These are phyloP conservation scores for Zopfia rhizophila DNA, from an alignment of 2,329 filamentous ascomycete species.

Conservation along the genomic window DNA sequence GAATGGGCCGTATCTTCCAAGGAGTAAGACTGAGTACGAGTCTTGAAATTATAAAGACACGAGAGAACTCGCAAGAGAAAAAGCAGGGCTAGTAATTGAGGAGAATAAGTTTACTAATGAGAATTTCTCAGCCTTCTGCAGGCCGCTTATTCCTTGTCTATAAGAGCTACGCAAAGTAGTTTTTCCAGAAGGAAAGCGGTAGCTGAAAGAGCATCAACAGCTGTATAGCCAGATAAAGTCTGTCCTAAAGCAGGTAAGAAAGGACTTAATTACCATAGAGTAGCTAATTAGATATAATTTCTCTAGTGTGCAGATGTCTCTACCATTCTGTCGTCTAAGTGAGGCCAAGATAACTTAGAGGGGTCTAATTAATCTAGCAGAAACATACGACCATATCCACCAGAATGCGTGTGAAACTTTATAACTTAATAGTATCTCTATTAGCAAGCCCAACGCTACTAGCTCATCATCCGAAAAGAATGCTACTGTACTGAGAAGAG, in stretches of 20 bases:
- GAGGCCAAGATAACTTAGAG: too few species aligned
- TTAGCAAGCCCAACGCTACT: too few species aligned
- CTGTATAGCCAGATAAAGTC: constrained; percentile 22
- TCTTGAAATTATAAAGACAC: constrained; percentile 50
- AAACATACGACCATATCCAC: too few species aligned
- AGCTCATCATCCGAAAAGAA: too few species aligned
- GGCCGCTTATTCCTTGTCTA: constrained; percentile 23
- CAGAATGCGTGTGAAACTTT: too few species aligned
- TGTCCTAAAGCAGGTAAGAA: constrained; percentile 21
- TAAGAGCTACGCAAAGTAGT: constrained; percentile 22
- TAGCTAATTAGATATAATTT: too few species aligned
- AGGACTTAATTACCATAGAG: too few species aligned
- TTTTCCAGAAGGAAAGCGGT: constrained; percentile 21
- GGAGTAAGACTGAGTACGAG: constrained; percentile 37
- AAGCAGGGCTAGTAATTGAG: constrained; percentile 35
- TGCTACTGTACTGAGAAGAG: too few species aligned
- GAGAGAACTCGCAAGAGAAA: constrained; percentile 33
- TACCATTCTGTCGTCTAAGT: too few species aligned
- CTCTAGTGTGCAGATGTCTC: too few species aligned
- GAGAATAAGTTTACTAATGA: constrained; percentile 21
- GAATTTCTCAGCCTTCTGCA: constrained; percentile 19
- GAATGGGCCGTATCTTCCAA: constrained; percentile 32
- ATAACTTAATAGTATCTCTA: too few species aligned
- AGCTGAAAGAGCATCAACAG: constrained; percentile 20
- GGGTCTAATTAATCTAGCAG: too few species aligned